These are phyloP conservation scores for Oenanthe javanica DNA, from an alignment of 140 eudicot genomes.

Conservation along the genomic window DNA sequence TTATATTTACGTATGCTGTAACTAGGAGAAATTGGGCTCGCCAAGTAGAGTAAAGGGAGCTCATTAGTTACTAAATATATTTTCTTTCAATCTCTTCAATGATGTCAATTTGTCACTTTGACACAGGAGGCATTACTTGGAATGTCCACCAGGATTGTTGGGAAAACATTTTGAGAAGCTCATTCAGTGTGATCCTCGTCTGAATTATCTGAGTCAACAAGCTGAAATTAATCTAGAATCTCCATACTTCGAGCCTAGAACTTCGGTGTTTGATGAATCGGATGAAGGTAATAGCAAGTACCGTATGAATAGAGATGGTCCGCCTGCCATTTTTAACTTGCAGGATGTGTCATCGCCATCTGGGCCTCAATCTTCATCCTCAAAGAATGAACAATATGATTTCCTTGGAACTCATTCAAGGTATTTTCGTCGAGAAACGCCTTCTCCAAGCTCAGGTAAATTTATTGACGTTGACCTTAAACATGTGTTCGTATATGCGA, in stretches of 20 bases:
- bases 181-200: slow-evolving; percentile 84
- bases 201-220: slow-evolving; percentile 72
- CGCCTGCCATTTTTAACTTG: slow-evolving; percentile 45
- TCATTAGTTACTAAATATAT: not conserved
- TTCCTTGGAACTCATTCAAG: slow-evolving; percentile 37
- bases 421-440: slow-evolving; percentile 44
- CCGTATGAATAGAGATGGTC: slow-evolving; percentile 40
- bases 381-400: slow-evolving; percentile 33
- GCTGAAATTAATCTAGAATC: slow-evolving; percentile 46
- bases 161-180: slow-evolving; percentile 91
- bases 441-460: slow-evolving; percentile 84
- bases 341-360: slow-evolving; percentile 56
- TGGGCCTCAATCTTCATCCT: slow-evolving; percentile 59
- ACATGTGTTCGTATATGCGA: not conserved
- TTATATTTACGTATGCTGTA: too few species aligned
- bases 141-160: slow-evolving; percentile 68
- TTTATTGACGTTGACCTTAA: not conserved
- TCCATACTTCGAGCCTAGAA: slow-evolving; percentile 69
- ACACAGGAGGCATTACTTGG: slow-evolving; percentile 69
- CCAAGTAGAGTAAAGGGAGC: not conserved
- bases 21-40: not conserved
- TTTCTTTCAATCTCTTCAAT: not conserved
- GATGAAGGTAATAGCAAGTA: slow-evolving; percentile 23
- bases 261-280: slow-evolving; percentile 45
- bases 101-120: slow-evolving; percentile 5